Percentiles rank a stretch among this genome's conserved stretches.
These are phyloP conservation scores for Acanthochlamys bracteata DNA, from an alignment of 106 monocot species.

Conservation along the genomic window DNA sequence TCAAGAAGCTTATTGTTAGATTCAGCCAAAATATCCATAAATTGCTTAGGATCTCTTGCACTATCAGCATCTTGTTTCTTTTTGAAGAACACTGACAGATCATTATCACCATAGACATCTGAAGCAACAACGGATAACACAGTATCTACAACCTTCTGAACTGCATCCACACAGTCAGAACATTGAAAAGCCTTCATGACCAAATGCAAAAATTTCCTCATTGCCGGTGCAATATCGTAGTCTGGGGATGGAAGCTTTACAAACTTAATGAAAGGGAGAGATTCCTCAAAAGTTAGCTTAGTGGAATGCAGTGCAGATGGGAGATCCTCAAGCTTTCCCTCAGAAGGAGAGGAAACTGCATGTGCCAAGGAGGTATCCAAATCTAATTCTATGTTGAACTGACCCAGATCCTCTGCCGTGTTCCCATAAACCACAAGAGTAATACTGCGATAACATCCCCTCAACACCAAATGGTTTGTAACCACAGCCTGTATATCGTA, in stretches of 20 bases:
- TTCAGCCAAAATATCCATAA: constrained; percentile 24
- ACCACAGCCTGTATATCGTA: constrained; percentile 69
- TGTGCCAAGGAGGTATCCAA: constrained; percentile 77
- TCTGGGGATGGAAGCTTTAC: constrained; percentile 33
- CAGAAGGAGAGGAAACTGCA: constrained; percentile 60
- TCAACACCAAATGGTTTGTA: constrained; percentile 83
- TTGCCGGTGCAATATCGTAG: constrained; percentile 42
- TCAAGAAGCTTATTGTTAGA: constrained; percentile 49
- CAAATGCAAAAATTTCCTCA: constrained; percentile 59
- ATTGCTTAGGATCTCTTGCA: constrained; percentile 19
- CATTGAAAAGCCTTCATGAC: constrained; percentile 41
- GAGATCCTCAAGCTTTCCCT: constrained; percentile 86
- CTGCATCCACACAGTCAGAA: constrained; percentile 24
- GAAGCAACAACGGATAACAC: constrained; percentile 49
- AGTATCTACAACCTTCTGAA: constrained; percentile 35
- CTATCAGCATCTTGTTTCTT: constrained; percentile 5
- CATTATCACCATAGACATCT: constrained; percentile 22
- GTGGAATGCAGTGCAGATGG: constrained; percentile 59
- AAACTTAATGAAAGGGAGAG: constrained; percentile 40
- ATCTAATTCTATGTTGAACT: constrained; percentile 83
- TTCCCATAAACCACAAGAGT: constrained; percentile 95
- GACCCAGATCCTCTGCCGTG: constrained; percentile 95
- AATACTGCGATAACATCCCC: constrained; percentile 89
- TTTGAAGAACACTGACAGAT: constrained; percentile 9
- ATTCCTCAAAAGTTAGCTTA: constrained; percentile 51